Base-by-base conservation (phyloP, 2,329 filamentous ascomycete species). In the Sporothrix schenckii region DNA sequence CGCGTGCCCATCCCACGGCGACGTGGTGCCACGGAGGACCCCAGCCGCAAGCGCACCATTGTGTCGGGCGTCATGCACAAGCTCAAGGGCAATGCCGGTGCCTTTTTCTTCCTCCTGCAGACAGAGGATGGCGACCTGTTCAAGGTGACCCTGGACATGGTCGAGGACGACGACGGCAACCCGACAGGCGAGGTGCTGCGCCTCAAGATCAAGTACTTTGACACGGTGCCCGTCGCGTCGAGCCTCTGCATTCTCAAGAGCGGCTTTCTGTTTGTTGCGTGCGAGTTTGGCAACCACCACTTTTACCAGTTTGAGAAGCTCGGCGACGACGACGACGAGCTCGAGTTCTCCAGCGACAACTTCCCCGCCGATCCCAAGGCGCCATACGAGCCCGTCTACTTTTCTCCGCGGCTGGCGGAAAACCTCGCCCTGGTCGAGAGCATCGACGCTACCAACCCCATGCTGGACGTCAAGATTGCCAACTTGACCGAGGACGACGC, bases 291-390 rank as follows among this genome's bases (percentile, higher is more conserved):
- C 41, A 95, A 97, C 78, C 92, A 96, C 78, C 89, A 93, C 72
- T 93, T 99, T 75, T 99, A 98, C 80, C 94, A 98, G 78, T 97
- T 99, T 73, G 93, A 97, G 79, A 97, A 97, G 77, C 88, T 99
- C 7, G 96, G 94, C 54, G 95, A 99, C 73, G 94, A 98, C 76
- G 93, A 97, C 73, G 91, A 97, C 2, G 93, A 98, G 79, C 85
- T 89, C 0, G 91, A 97, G 77, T 97, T 94, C 76, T 86, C 84
- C 34, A 97, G 94, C 79, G 92, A 95, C 68, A 85, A 91, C 73
- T 97, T 91, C 74, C 90, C 93, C 0, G 86, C 90, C 0, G 93
- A 97, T 75, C 88, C 91, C 0, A 85, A 84, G 7, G 88, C 90
- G 21, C 81, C 88, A 0, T 93, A 93, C 74, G 86, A 89, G 2